Base-by-base conservation (phyloP, 1,139 yeast genomes). In the Kodamaea plutei region DNA sequence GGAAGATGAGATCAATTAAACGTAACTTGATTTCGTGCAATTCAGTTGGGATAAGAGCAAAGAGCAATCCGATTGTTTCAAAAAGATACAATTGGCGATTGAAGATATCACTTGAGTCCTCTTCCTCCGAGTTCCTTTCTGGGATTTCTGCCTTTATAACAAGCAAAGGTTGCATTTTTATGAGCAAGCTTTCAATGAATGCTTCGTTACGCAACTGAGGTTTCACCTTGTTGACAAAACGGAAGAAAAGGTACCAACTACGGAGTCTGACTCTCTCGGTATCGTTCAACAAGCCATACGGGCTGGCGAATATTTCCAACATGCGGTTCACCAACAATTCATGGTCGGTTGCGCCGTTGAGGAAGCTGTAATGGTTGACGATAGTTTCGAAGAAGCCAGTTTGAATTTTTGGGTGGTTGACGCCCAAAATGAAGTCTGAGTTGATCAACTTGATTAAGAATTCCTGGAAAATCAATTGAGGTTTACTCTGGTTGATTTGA, bases 231-330 rank as follows among this genome's bases (percentile, higher is more conserved):
- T 84, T 87, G 44, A 89, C 70, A 48, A 88, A 84, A 51, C 95
- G 74, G 49, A 81, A 81, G 45, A 91, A 84, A 40, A 89, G 64
- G 54, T 87, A 91, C 96, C 98, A 91, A 30, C 93, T 72, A 54
- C 97, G 77, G 36, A 79, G 69, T 47, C 89, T 78, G 8, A 89
- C 96, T 40, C 77, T 79, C 37, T 75, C 81, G 40, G 71, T 68
- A 4, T 70, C 64, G 56, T 82, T 85, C 53, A 85, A 88, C 38
- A 91, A 73, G 9, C 96, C 97, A 44, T 79, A 68, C 17, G 79
- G 79, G 21, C 91, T 79, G 27, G 88, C 77, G 53, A 91, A 91
- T 17, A 84, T 71, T 43, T 84, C 84, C 38, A 91, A 63, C 15
- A 84, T 79, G 40, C 80, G 73, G 38, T 76, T 55, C 8, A 84